Evolutionary conservation across 768 basidiomycete genomes (phyloP).

Genomic region (Rubroboletus satanas): DNA sequence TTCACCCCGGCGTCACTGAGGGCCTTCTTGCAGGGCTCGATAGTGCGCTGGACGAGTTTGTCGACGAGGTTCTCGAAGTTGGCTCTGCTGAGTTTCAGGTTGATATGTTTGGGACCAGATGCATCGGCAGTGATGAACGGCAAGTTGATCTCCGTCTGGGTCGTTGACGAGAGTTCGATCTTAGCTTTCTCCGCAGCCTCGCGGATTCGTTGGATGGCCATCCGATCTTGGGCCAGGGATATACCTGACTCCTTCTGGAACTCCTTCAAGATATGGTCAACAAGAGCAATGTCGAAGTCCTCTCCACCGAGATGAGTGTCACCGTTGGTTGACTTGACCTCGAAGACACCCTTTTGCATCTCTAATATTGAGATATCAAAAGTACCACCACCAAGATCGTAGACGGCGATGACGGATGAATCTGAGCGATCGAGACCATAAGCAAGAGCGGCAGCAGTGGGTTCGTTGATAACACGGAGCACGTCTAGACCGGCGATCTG

Average conservation of each 20-base stretch:
- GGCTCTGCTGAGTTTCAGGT: conserved; percentile 80
- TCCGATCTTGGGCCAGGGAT: conserved; percentile 79
- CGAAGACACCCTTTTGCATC: conserved; percentile 99
- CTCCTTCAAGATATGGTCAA: conserved; percentile 79
- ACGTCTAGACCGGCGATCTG: conserved; percentile 97
- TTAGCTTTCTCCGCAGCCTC: conserved; percentile 99
- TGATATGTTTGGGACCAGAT: conserved; percentile 95
- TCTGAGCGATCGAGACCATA: conserved; percentile 87
- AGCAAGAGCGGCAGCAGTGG: conserved; percentile 96
- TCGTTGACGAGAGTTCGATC: conserved; percentile 92
- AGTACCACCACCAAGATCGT: conserved; percentile 97
- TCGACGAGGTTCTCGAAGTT: conserved; percentile 87
- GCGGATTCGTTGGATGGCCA: conserved; percentile 98
- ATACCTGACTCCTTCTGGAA: conserved; percentile 93
- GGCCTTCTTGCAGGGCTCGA: conserved; percentile 98
- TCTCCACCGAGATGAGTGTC: conserved; percentile 98
- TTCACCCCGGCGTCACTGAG: conserved; percentile 91
- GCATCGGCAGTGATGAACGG: conserved; percentile 98
- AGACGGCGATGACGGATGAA: conserved; percentile 92
- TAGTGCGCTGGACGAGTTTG: conserved; percentile 79
- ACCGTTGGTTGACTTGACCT: conserved; percentile 99
- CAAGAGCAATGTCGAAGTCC: conserved; percentile 91
- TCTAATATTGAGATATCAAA: conserved; percentile 99
- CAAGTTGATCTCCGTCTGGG: conserved; percentile 95
- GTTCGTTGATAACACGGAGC: conserved; percentile 97